phyloP scores from a whole-genome alignment of 352 stramenopile genomes.

The Stramenopiles sp. region DNA sequence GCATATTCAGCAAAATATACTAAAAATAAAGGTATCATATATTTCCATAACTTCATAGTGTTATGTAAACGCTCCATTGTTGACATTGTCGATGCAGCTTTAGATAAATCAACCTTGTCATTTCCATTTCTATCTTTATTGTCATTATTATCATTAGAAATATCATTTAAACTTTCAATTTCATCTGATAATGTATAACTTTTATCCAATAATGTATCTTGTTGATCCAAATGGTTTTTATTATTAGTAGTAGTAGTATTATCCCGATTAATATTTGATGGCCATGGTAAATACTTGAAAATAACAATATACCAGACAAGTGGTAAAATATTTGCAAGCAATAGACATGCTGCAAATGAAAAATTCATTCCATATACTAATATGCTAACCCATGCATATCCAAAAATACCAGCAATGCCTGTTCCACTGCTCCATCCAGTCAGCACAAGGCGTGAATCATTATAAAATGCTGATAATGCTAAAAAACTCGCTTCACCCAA shows the following conservation, averaged over 20 bases:
- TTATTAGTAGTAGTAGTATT: too few relatives aligned
- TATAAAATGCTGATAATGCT: constrained; percentile 53
- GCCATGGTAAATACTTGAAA: too few relatives aligned
- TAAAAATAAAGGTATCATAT: constrained; percentile 62
- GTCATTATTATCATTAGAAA: too few relatives aligned
- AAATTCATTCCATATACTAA: constrained; percentile 39
- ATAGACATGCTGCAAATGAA: constrained; percentile 23
- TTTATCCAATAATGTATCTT: too few relatives aligned
- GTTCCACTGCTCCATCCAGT: constrained; percentile 76
- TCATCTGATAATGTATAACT: too few relatives aligned
- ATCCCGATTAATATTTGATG: too few relatives aligned
- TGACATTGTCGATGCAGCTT: constrained; percentile 24
- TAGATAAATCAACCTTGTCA: too few relatives aligned
- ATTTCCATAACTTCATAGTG: constrained; percentile 54
- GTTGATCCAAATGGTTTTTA: too few relatives aligned
- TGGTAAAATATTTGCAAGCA: constrained; percentile 21
- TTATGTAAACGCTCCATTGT: constrained; percentile 38
- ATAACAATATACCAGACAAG: too few relatives aligned
- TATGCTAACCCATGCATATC: constrained; percentile 59
- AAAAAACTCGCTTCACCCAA: constrained; percentile 70
- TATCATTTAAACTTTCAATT: too few relatives aligned
- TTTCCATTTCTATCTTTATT: too few relatives aligned
- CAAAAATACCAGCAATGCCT: constrained; percentile 63
- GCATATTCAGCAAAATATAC: constrained; percentile 82
- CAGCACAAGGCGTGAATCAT: constrained; percentile 41